A percentile compares a stretch with the other conserved stretches of the same genome.
These are phyloP conservation scores for Begonia loranthoides DNA, from an alignment of 306 rosid species.

Conservation along the genomic window DNA sequence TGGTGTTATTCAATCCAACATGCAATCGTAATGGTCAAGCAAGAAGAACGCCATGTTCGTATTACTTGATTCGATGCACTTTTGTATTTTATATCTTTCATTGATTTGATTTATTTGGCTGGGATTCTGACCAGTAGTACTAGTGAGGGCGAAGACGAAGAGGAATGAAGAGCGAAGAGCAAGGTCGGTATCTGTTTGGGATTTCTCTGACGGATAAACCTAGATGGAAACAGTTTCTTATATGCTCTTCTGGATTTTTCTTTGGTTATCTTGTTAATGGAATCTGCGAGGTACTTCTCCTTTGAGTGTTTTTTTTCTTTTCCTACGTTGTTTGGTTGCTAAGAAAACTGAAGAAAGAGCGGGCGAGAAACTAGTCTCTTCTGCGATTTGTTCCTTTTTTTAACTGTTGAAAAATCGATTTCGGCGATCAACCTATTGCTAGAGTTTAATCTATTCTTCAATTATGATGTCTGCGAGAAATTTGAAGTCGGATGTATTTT, in stretches of 20 bases:
- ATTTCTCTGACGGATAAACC: conserved; percentile 81
- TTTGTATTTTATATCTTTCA: not conserved
- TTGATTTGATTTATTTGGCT: not conserved
- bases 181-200: conserved; percentile 66
- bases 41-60: not conserved
- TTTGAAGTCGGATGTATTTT: too few relatives aligned
- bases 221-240: conserved; percentile 79
- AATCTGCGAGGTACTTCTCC: conserved; percentile 59
- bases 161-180: conserved; percentile 69
- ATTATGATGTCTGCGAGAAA: too few relatives aligned
- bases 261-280: conserved; percentile 94
- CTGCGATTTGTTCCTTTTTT: not conserved
- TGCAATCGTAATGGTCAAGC: too few relatives aligned
- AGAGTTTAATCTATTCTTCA: not conserved
- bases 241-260: conserved; percentile 93
- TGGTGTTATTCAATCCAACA: too few relatives aligned
- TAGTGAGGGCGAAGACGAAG: not conserved
- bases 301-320: conserved; percentile 5
- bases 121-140: too few relatives aligned
- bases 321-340: conserved; percentile 12
- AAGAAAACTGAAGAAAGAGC: conserved; percentile 2
- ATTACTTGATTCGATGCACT: not conserved
- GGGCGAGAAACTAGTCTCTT: not conserved
- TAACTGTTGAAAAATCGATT: not conserved
- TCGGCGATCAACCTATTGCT: not conserved